phyloP scores from a whole-genome alignment of 2,329 filamentous ascomycete genomes.

The Chaetomium olivaceum region DNA sequence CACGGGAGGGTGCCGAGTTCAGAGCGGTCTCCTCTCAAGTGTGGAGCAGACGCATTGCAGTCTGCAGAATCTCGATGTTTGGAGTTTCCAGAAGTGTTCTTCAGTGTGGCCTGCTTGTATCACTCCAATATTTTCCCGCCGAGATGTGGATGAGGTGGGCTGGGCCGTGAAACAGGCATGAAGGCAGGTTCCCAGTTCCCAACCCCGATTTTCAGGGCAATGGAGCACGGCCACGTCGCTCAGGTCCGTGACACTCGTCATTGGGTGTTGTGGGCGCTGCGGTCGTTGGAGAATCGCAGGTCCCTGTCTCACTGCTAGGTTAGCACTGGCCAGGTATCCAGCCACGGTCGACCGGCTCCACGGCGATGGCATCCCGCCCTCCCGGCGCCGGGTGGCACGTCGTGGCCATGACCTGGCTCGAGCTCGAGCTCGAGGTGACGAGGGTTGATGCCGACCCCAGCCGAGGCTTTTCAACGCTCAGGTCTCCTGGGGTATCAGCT shows the following conservation, averaged over 20 bases:
- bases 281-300: conserved; percentile 17
- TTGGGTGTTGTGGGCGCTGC: conserved; percentile 13
- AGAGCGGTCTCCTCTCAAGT: neutral
- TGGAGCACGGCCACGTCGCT: neutral
- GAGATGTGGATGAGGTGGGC: conserved; percentile 14
- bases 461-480: conserved; percentile 22
- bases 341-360: conserved; percentile 18
- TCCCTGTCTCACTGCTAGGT: neutral
- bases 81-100: conserved; percentile 26
- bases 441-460: conserved; percentile 26
- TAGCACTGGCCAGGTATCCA: neutral
- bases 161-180: conserved; percentile 18
- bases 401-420: conserved; percentile 1
- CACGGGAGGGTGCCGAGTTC: conserved; percentile 2
- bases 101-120: conserved; percentile 15
- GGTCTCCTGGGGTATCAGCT: conserved; percentile 20
- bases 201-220: conserved; percentile 17
- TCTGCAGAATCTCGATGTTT: conserved; percentile 5
- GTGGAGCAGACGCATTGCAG: conserved; percentile 6
- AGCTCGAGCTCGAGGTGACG: neutral
- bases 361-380: conserved; percentile 26
- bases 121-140: neutral
- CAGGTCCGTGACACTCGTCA: conserved; percentile 28
- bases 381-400: conserved; percentile 20
- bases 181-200: neutral